A percentile compares a stretch with the other conserved stretches of the same genome.
Conservation (phyloP, 2,329 filamentous ascomycete genomes). For the Penicillium sp. region DNA sequence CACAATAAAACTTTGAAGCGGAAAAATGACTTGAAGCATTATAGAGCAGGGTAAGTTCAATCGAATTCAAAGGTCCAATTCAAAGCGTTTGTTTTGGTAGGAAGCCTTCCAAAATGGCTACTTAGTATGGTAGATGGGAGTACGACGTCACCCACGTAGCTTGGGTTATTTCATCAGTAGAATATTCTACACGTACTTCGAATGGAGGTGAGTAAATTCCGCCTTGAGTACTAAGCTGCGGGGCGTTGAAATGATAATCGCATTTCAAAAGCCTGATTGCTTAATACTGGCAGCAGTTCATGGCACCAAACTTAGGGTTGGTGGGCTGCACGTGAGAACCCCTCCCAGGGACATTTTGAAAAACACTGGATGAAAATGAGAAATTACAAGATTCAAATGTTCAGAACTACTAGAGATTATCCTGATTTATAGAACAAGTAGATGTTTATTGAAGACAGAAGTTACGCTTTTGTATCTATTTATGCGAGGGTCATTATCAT, state of each 20-base stretch:
- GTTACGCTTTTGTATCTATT: slow-evolving; percentile 9
- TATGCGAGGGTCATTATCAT: slow-evolving; percentile 22
- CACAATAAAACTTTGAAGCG: background rate
- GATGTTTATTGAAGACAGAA: background rate
- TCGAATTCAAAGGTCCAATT: background rate
- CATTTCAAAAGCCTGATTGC: background rate
- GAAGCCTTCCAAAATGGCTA: no score
- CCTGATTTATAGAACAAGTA: background rate
- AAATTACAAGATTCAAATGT: background rate
- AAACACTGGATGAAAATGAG: background rate
- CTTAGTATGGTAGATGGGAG: no score
- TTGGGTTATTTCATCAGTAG: background rate
- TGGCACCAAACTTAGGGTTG: background rate
- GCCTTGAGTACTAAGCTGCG: background rate
- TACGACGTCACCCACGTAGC: background rate
- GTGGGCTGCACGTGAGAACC: background rate
- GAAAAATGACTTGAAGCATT: no score
- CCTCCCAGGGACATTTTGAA: background rate
- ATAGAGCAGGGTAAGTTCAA: no score
- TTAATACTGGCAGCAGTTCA: background rate
- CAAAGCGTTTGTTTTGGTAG: no score
- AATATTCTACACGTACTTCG: background rate
- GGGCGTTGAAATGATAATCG: background rate
- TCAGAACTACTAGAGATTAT: background rate
- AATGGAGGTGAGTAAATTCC: background rate